Base-by-base conservation (phyloP, 306 rosid genomes). In the Fragaria iinumae region DNA sequence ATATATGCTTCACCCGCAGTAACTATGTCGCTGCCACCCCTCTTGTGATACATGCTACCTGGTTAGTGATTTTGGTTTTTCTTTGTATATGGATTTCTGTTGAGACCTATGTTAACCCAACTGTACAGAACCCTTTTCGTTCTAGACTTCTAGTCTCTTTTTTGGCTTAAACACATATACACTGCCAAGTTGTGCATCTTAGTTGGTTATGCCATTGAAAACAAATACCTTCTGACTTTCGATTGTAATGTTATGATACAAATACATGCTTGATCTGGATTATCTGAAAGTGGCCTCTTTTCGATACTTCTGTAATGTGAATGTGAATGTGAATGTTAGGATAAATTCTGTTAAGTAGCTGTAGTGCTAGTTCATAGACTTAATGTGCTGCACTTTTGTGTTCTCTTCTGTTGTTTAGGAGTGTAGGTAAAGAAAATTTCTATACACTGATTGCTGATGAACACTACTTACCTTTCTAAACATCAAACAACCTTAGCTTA, bases 41-140 rank as follows among this genome's bases (percentile, higher is more conserved):
- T 57, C 53, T 55, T 62, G 59, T 72, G 77, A 74, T 79, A 70
- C 77, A 11, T 79, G 79, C 69, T 77, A 39, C 76, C 80, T 78
- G 75, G 69, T 79, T 77, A 75, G 91, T 82, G 79, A 81, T 74
- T 82, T 82, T 80, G 82, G 72, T 77, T 80, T 86, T 86, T 79
- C 82, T 74, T 74, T 73, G 75, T 77, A 69, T 38, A 72, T 79
- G 87, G 13, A 77, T 74, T 69, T 80, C 70, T 79, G 76, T 80
- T 79, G 79, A 80, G 67, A 70, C 66, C 44, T 79, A 67, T 77
- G 82, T 80, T 83, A 83, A 82, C 79, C 68, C 69, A 74, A 88
- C 79, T 87, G 93, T 89, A 88, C 79, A 86, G 90, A 77, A 75
- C 60, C 80, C 17, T 67, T 68, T 34, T 73, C 32, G 34, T 20